Conservation (phyloP, 2,329 filamentous ascomycete species). For the Xylariaceae sp. region DNA sequence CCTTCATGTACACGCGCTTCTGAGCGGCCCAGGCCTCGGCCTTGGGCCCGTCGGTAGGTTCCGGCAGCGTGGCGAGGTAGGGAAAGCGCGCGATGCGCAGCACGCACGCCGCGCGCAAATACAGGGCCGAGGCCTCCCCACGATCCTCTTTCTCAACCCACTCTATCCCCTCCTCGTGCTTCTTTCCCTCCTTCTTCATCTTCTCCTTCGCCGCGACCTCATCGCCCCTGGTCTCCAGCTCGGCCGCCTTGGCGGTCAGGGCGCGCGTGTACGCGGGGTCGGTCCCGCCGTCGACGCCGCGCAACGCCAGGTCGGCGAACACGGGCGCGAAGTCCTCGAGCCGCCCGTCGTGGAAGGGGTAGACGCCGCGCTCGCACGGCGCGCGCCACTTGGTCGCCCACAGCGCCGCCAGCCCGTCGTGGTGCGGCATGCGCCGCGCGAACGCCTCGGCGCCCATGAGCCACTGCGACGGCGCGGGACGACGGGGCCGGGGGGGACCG, state of each 20-base stretch:
- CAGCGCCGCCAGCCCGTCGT: constrained; percentile 50
- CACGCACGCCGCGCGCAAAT: constrained; percentile 64
- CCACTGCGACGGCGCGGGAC: constrained; percentile 26
- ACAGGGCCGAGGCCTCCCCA: constrained; percentile 51
- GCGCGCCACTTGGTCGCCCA: constrained; percentile 75
- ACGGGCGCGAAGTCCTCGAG: constrained; percentile 63
- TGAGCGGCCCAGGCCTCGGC: constrained; percentile 57
- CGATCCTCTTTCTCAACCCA: too few species aligned
- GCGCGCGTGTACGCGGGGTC: constrained; percentile 56
- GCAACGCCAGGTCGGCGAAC: constrained; percentile 53
- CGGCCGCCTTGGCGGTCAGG: constrained; percentile 54
- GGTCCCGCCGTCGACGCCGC: constrained; percentile 57
- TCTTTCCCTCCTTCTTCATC: too few species aligned
- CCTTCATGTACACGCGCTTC: constrained; percentile 56
- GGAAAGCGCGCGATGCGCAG: constrained; percentile 69
- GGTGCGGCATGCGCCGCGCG: constrained; percentile 44
- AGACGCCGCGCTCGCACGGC: constrained; percentile 55
- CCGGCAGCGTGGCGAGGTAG: constrained; percentile 35
- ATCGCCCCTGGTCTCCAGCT: constrained; percentile 46
- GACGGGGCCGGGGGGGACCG: too few species aligned
- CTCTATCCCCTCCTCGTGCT: too few species aligned
- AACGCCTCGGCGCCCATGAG: constrained; percentile 36
- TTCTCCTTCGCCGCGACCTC: constrained; percentile 36
- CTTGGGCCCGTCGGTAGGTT: constrained; percentile 38
- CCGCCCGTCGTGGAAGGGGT: constrained; percentile 67